phyloP scores from a whole-genome alignment of 164 flowering plant species.

The Vitis labrusca region DNA sequence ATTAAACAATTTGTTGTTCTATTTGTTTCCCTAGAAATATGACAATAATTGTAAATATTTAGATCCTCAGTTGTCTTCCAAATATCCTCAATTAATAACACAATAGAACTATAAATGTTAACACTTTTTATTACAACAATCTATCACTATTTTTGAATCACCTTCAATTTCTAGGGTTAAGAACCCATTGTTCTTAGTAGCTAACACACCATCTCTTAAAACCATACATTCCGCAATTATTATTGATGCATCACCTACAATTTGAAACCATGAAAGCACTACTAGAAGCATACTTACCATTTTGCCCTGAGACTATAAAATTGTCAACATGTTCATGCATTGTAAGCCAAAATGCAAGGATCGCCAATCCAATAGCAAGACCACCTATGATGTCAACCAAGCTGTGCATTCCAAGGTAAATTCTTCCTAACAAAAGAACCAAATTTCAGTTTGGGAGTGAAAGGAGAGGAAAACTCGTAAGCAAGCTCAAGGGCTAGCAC shows the following conservation, averaged over 20 bases:
- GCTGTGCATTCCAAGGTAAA: constrained; percentile 99
- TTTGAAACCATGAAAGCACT: not conserved
- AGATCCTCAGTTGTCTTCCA: too few relatives aligned
- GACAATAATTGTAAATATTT: too few relatives aligned
- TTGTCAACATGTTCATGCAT: constrained; percentile 60
- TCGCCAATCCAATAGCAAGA: constrained; percentile 60
- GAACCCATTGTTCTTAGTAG: too few relatives aligned
- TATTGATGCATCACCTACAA: not conserved
- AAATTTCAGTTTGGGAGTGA: constrained; percentile 14
- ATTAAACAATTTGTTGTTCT: too few relatives aligned
- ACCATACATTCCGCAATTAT: too few relatives aligned
- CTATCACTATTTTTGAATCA: too few relatives aligned
- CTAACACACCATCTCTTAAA: too few relatives aligned
- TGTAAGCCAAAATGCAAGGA: constrained; percentile 74
- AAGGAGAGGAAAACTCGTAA: not conserved
- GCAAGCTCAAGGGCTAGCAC: not conserved
- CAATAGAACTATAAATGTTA: too few relatives aligned
- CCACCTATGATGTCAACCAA: constrained; percentile 74
- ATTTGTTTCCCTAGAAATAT: too few relatives aligned
- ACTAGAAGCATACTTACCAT: constrained; percentile 55
- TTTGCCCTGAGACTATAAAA: constrained; percentile 70
- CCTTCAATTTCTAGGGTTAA: too few relatives aligned
- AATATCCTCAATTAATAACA: too few relatives aligned
- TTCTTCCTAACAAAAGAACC: constrained; percentile 67
- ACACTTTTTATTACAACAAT: too few relatives aligned